Conservation (phyloP, 2,329 filamentous ascomycete genomes). For the Aspergillus puulaauensis region DNA sequence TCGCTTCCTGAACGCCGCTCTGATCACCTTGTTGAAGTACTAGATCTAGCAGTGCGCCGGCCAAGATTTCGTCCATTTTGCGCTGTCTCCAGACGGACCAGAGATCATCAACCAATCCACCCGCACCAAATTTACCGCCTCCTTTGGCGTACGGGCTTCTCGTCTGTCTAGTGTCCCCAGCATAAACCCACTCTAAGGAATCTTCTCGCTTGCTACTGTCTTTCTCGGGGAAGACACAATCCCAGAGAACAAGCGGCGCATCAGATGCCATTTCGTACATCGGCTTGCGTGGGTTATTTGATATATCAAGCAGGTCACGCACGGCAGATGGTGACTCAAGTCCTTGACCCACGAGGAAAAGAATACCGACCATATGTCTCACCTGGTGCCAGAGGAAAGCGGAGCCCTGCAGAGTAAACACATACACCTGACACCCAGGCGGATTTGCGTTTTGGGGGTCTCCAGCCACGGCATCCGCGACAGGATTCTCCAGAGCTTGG, state of each 20-base stretch:
- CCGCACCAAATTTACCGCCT: conserved; percentile 62
- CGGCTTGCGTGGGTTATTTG: conserved; percentile 71
- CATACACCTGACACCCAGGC: conserved; percentile 67
- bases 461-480: conserved; percentile 15
- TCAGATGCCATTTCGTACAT: conserved; percentile 90
- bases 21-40: conserved; percentile 47
- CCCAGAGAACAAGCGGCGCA: conserved; percentile 88
- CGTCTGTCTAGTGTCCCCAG: conserved; percentile 61
- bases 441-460: conserved; percentile 30
- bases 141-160: conserved; percentile 45
- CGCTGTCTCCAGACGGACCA: conserved; percentile 81
- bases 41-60: conserved; percentile 69
- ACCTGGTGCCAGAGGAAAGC: conserved; percentile 99
- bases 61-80: conserved; percentile 88
- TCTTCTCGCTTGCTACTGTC: conserved; percentile 54
- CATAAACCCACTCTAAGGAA: conserved; percentile 73
- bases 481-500: conserved; percentile 30
- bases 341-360: conserved; percentile 91
- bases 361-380: conserved; percentile 82
- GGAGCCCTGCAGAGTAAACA: conserved; percentile 82
- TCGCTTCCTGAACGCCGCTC: conserved; percentile 26
- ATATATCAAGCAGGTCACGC: conserved; percentile 70
- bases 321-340: conserved; percentile 75
- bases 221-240: conserved; percentile 77
- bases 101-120: conserved; percentile 69